Conservation (phyloP, 495 filamentous ascomycete genomes). For the Pyrenula massariospora region DNA sequence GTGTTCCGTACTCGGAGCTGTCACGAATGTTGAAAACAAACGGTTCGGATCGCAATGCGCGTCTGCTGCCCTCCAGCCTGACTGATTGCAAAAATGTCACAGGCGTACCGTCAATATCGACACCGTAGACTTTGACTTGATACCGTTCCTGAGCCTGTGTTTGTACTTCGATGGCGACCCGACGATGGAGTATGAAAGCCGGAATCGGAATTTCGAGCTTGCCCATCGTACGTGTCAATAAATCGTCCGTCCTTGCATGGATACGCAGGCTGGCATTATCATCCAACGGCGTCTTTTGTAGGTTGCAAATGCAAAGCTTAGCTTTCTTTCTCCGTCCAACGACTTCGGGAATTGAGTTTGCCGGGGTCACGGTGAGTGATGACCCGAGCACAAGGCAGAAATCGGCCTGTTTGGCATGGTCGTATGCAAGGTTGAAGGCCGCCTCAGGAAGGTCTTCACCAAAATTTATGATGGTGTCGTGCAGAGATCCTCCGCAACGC, state of each 20-base stretch:
- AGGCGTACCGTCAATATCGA: constrained; percentile 31
- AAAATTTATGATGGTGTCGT: constrained; percentile 35
- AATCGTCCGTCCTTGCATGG: constrained; percentile 20
- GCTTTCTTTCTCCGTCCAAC: constrained; percentile 15
- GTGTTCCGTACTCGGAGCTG: constrained; percentile 10
- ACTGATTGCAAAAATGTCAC: constrained; percentile 27
- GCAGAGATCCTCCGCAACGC: constrained; percentile 17
- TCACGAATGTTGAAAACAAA: constrained; percentile 22
- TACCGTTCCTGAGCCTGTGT: constrained; percentile 1
- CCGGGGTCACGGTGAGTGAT: constrained; percentile 28
- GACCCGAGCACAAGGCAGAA: constrained; percentile 31
- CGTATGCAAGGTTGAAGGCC: constrained; percentile 16
- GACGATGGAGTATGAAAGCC: constrained; percentile 19
- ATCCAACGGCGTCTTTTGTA: constrained; percentile 31
- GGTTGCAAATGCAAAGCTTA: constrained; percentile 29
- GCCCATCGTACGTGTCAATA: constrained; percentile 26
- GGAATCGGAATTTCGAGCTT: constrained; percentile 23
- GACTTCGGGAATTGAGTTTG: constrained; percentile 25
- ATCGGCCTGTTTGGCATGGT: constrained; percentile 26
- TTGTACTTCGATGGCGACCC: constrained; percentile 16
- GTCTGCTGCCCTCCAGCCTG: constrained; percentile 20
- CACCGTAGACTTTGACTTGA: constrained; percentile 14
- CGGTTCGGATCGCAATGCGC: constrained; percentile 21
- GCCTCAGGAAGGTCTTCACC: constrained; percentile 19
- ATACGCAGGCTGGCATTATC: constrained; percentile 15